Conservation (phyloP, 2,329 filamentous ascomycete genomes). For the Colletotrichum acutatum region DNA sequence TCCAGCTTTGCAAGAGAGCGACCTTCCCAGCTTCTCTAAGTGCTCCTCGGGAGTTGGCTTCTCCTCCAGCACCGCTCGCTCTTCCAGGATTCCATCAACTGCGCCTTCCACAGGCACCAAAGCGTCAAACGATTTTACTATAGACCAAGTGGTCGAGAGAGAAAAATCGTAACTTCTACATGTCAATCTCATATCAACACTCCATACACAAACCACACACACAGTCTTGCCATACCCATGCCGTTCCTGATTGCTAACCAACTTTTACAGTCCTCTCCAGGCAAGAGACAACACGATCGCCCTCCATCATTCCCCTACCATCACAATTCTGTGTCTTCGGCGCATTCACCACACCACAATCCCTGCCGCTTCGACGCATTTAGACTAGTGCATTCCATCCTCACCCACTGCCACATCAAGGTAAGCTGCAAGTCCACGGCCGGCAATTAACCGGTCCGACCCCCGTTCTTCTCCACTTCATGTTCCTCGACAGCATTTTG, state of each 20-base stretch:
- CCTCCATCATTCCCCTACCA: constrained; percentile 13
- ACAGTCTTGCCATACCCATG: neutral
- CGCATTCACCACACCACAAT: constrained; percentile 22
- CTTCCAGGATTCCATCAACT: neutral
- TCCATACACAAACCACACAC: neutral
- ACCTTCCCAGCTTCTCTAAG: constrained; percentile 6
- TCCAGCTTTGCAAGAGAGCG: neutral
- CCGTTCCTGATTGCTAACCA: constrained; percentile 23
- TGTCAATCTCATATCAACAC: constrained; percentile 2
- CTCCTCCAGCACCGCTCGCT: neutral
- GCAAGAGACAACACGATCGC: constrained; percentile 22
- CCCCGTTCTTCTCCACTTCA: neutral
- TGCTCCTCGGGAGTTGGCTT: constrained; percentile 8
- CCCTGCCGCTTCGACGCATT: constrained; percentile 13
- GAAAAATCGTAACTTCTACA: neutral
- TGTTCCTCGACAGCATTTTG: constrained; percentile 3
- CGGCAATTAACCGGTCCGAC: constrained; percentile 22
- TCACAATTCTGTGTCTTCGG: constrained; percentile 20
- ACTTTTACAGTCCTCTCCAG: constrained; percentile 20
- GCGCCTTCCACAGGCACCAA: neutral
- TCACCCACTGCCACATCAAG: constrained; percentile 16
- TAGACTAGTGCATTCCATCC: constrained; percentile 1
- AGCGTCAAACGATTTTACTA: neutral
- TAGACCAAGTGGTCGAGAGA: constrained; percentile 12
- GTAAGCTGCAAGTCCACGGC: constrained; percentile 28